phyloP scores from a whole-genome alignment of 1,284 basidiomycete genomes.

The Cystobasidium pallidum region DNA sequence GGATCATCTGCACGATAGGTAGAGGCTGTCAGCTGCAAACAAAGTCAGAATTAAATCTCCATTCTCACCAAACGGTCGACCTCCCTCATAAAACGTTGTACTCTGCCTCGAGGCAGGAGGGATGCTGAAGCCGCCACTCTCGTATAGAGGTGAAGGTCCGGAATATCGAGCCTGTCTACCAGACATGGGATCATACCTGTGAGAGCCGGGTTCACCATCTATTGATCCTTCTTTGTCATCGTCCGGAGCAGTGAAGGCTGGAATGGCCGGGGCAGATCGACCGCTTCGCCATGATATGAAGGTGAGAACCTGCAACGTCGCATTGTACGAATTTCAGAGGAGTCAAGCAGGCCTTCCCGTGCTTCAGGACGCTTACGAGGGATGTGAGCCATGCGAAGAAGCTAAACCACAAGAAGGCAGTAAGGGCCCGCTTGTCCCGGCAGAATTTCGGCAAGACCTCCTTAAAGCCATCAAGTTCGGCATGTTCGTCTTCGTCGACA shows the following conservation, averaged over 20 bases:
- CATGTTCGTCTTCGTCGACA: constrained; percentile 18
- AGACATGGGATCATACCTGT: constrained; percentile 21
- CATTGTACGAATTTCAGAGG: no score
- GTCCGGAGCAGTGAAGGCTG: constrained; percentile 31
- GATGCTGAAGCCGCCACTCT: constrained; percentile 13
- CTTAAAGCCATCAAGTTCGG: constrained; percentile 38
- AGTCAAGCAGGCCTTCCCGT: no score
- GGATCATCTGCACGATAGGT: constrained; percentile 17
- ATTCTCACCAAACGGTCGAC: constrained; percentile 41
- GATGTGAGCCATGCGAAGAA: constrained; percentile 44
- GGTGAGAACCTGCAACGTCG: constrained; percentile 12
- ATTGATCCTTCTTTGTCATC: constrained; percentile 31
- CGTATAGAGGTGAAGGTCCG: constrained; percentile 28
- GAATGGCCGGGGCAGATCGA: constrained; percentile 27
- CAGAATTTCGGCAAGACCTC: constrained; percentile 43
- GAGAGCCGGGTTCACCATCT: constrained; percentile 5
- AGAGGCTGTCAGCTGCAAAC: not conserved
- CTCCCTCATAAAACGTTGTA: constrained; percentile 44
- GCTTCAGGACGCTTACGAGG: constrained; percentile 12
- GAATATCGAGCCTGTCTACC: constrained; percentile 9
- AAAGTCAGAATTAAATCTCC: not conserved
- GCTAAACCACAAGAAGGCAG: constrained; percentile 44
- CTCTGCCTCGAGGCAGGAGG: constrained; percentile 39
- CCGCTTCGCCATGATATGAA: constrained; percentile 18
- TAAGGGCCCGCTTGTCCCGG: constrained; percentile 41